These are phyloP conservation scores for Fagus crenata DNA, from an alignment of 306 rosid genomes.

Conservation along the genomic window DNA sequence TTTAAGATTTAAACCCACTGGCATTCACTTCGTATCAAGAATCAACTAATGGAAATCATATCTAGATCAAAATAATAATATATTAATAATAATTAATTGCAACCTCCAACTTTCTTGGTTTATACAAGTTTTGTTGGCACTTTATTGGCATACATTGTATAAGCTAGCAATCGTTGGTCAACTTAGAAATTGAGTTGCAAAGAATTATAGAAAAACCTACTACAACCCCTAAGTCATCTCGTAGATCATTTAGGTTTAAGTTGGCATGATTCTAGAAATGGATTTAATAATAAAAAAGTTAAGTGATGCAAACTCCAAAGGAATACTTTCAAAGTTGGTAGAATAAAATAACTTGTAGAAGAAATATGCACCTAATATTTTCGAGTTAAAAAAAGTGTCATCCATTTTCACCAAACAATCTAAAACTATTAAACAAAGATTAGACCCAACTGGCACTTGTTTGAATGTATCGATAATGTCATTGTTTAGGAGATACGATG, in stretches of 20 bases:
- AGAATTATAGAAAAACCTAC: background rate
- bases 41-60: too few species aligned
- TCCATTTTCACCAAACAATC: constrained; percentile 37
- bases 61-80: too few species aligned
- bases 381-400: background rate
- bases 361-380: constrained; percentile 6
- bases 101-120: background rate
- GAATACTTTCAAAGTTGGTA: constrained; percentile 16
- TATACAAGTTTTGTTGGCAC: background rate
- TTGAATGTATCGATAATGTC: constrained; percentile 34
- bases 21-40: too few species aligned
- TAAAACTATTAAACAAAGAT: constrained; percentile 36
- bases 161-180: background rate
- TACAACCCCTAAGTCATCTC: constrained; percentile 1
- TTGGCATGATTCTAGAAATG: background rate
- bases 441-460: constrained; percentile 58
- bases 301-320: constrained; percentile 7
- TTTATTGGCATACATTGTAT: too few species aligned
- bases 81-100: background rate
- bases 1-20: background rate
- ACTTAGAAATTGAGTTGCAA: background rate
- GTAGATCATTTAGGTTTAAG: constrained; percentile 1
- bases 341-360: background rate
- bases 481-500: constrained; percentile 37
- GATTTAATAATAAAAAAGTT: background rate